Evolutionary conservation across 768 basidiomycete species (phyloP).

Genomic region (Russula earlei): DNA sequence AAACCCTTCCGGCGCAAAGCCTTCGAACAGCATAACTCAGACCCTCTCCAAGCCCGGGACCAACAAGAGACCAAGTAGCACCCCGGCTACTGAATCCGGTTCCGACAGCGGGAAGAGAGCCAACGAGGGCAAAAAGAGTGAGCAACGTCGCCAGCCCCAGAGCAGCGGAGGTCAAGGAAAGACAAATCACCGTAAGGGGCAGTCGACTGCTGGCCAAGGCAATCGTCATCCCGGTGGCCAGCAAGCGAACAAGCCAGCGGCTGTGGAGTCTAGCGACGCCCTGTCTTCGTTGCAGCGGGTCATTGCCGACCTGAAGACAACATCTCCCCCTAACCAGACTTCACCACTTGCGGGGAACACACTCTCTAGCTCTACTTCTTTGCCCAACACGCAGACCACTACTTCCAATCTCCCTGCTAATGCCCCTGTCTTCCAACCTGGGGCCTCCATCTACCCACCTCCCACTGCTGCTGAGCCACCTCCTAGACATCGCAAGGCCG

Average conservation of each 20-base stretch:
- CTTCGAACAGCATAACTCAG: slow-evolving; percentile 27
- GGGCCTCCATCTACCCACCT: slow-evolving; percentile 46
- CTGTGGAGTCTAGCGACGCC: slow-evolving; percentile 65
- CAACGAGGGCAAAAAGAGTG: slow-evolving; percentile 46
- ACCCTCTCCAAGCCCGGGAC: slow-evolving; percentile 41
- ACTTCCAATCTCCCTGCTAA: slow-evolving; percentile 50
- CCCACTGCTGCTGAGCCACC: slow-evolving; percentile 35
- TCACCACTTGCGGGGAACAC: slow-evolving; percentile 32
- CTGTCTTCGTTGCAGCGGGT: slow-evolving; percentile 85
- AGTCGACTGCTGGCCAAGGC: slow-evolving; percentile 44
- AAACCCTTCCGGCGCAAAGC: slow-evolving; percentile 41
- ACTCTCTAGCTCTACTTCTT: slow-evolving; percentile 31
- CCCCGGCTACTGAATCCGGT: slow-evolving; percentile 51
- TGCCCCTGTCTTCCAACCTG: slow-evolving; percentile 69
- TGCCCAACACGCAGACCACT: slow-evolving; percentile 38
- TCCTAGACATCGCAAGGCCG: slow-evolving; percentile 74
- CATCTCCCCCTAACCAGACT: slow-evolving; percentile 52
- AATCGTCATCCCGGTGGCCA: slow-evolving; percentile 43
- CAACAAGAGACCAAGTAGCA: slow-evolving; percentile 44
- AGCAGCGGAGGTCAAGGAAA: slow-evolving; percentile 29
- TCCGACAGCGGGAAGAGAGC: slow-evolving; percentile 57
- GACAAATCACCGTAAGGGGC: slow-evolving; percentile 16
- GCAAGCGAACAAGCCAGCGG: slow-evolving; percentile 17
- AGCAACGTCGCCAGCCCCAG: slow-evolving; percentile 35
- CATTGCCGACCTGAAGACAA: slow-evolving; percentile 87